Evolutionary conservation across 768 basidiomycete genomes (phyloP), one percentile per base, ranked within the genome.

Genomic region (Panaeolus papilionaceus): DNA sequence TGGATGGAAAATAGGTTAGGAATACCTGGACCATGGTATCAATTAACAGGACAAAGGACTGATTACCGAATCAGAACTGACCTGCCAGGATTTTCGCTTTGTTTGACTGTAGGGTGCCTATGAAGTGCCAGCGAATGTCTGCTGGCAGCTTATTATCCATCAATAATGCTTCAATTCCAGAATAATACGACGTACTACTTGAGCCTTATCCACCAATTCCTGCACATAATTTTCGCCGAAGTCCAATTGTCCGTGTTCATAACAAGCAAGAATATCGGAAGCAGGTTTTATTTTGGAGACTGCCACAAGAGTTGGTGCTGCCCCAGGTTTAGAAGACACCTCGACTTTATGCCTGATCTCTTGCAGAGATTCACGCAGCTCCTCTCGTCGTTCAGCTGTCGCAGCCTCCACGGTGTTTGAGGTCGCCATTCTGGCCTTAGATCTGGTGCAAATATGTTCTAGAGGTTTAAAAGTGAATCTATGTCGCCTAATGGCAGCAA

Each of bases 141-240:
- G 71, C 69, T 0, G 97, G 94, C n/a, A 99, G 86, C 95, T 97
- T 75, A 23, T 64, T 44, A 64, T 42, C 39, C 28, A 23, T 38
- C 9, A 14, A 8, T 11, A 49, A 62, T 58, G 37, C 33, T 33
- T 42, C 5, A 45, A 16, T 26, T 7, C 5, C 23, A 51, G 10
- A 8, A 38, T 14, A 68, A 66, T 45, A 38, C 23, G 58, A 79
- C 86, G 69, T 76, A 93, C 92, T 73, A 85, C 81, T 67, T 80
- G 81, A 0, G 95, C 94, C 75, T 98, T 98, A 38, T 94, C 95
- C 44, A 89, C 90, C 68, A 99, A 79, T 73, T 99, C 96, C 71
- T 96, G 92, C 11, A 95, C 95, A 74, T 98, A 99, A 77, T 99
- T 99, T 81, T 99, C 98, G 7, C 98, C 98, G 75, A 99, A 99